Evolutionary conservation across 2,329 filamentous ascomycete genomes (phyloP), one percentile per base, ranked within the genome.

Genomic region (Clarireedia hainanense): DNA sequence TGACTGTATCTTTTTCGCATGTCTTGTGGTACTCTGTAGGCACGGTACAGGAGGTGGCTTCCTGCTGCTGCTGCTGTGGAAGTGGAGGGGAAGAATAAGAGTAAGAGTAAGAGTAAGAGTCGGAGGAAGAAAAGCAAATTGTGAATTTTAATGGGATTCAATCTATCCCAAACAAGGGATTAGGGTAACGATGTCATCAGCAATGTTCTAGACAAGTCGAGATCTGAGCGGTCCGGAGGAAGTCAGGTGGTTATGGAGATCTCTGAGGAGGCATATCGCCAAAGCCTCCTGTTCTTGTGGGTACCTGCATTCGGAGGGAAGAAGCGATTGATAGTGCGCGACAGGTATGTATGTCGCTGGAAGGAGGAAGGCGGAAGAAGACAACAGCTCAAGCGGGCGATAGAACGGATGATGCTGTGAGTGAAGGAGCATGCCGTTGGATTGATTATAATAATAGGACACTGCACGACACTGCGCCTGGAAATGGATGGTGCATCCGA

Each of bases 31-130:
- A 42, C 30, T 15, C 39, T 42, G n/a, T 42, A 51, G 24, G 49
- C 49, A 51, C 49, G 37, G 37, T 51, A 51, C 24, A 51, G 49
- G 49, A 51, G 49, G 49, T 51, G 49, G 49, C 49, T 43, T 42
- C 15, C n/a, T 14, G 7, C 15, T 50, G 27, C 15, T 50, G 27
- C 17, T 30, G 15, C 20, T 23, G 45, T 47, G 24, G 23, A 6
- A 34, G n/a, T 23, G 48, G 17, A 40, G 36, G 17, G 10, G 23
- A 26, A 10, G 24, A 17, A 7, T 17, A 7, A 17, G 6, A 20
- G 20, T 20, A 20, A 20, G 20, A 20, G 20, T 20, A 20, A 20
- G 20, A 20, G 20, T 20, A 20, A 20, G 17, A 20, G 17, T 20
- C 17, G 20, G 20, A 20, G 10, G 1, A 5, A 36, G 23, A 40